Conservation (phyloP, 2,329 filamentous ascomycete species). For the Penicillium griseofulvum region DNA sequence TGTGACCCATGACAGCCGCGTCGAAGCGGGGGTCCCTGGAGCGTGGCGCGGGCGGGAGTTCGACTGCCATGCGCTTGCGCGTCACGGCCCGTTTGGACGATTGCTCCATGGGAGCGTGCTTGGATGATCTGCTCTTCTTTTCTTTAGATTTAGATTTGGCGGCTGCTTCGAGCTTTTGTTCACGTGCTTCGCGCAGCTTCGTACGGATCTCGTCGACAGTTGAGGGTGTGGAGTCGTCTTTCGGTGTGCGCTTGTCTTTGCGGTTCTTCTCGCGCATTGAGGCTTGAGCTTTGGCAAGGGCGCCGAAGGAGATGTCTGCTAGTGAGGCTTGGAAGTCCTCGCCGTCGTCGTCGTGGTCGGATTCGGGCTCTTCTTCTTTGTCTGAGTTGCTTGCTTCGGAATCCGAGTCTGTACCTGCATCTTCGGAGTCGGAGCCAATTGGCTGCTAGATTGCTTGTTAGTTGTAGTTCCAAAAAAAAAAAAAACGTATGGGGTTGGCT, state of each 20-base stretch:
- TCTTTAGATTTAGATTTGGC: constrained; percentile 27
- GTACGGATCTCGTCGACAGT: constrained; percentile 40
- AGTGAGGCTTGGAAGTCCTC: constrained; percentile 42
- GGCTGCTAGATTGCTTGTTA: not conserved
- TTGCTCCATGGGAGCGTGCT: constrained; percentile 83
- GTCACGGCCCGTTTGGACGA: constrained; percentile 81
- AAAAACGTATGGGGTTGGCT: not conserved
- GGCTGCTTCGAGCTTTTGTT: constrained; percentile 22
- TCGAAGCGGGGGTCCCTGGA: constrained; percentile 88
- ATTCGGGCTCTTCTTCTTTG: constrained; percentile 23
- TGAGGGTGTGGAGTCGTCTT: constrained; percentile 17
- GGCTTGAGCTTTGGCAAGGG: constrained; percentile 82
- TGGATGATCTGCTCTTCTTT: constrained; percentile 59
- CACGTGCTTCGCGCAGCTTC: constrained; percentile 42
- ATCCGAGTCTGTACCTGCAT: constrained; percentile 30
- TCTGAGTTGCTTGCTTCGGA: constrained; percentile 42
- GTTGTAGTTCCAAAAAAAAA: not conserved
- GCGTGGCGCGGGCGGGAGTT: constrained; percentile 54
- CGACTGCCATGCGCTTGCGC: constrained; percentile 72
- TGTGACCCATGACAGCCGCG: constrained; percentile 49
- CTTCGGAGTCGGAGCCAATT: constrained; percentile 5
- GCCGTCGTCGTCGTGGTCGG: constrained; percentile 33
- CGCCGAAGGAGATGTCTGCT: constrained; percentile 76
- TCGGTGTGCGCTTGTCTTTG: constrained; percentile 18
- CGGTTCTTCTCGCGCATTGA: constrained; percentile 52